phyloP scores from a whole-genome alignment of 2,329 filamentous ascomycete species.

The Colletotrichum spinosum region DNA sequence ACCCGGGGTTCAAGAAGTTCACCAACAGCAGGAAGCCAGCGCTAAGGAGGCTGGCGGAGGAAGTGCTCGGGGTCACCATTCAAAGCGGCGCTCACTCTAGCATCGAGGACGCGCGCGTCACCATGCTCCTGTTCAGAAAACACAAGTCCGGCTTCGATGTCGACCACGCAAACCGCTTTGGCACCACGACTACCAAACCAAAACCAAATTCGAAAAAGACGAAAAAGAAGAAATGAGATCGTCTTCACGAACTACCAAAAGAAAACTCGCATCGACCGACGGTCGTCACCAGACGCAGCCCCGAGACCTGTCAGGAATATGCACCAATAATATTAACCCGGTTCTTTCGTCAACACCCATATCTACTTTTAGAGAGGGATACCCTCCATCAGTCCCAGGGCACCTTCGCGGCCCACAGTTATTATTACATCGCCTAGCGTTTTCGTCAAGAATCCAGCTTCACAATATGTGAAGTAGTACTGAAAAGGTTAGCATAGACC shows the following conservation, averaged over 20 bases:
- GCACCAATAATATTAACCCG: no score
- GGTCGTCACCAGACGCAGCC: no score
- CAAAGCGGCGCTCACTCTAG: constrained; percentile 74
- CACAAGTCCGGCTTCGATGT: constrained; percentile 88
- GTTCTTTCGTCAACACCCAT: background rate
- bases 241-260: background rate
- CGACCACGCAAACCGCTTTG: constrained; percentile 78
- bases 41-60: constrained; percentile 67
- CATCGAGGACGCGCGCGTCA: constrained; percentile 84
- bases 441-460: constrained; percentile 79
- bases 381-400: constrained; percentile 76
- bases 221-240: constrained; percentile 55
- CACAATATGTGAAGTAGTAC: constrained; percentile 83
- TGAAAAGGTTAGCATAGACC: constrained; percentile 43
- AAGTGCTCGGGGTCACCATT: constrained; percentile 71
- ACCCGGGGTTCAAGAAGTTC: constrained; percentile 78
- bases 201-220: constrained; percentile 54
- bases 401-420: constrained; percentile 74
- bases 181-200: constrained; percentile 43
- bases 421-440: constrained; percentile 80
- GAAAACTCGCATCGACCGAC: no score
- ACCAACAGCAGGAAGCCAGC: constrained; percentile 76
- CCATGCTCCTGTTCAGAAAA: constrained; percentile 88
- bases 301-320: no score
- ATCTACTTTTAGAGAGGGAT: constrained; percentile 67